Evolutionary conservation across 2,329 filamentous ascomycete species (phyloP), one percentile per base, ranked within the genome.

Genomic region (Ophiocordyceps camponoti-floridani): DNA sequence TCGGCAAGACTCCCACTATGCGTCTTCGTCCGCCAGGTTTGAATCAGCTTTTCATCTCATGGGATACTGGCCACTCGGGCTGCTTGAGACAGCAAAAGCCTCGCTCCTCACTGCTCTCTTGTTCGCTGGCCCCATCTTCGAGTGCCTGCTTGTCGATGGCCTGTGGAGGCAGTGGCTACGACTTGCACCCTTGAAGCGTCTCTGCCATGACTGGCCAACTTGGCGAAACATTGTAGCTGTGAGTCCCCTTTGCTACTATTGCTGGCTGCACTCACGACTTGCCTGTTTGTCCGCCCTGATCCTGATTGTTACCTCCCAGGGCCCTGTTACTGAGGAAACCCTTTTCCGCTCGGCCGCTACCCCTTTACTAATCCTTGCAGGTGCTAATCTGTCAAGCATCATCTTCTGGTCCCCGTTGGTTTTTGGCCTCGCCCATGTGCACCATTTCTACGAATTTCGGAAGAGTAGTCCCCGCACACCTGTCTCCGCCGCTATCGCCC

Each of bases 401-500:
- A 75, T 94, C 55, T 86, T 94, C 63, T 65, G 85, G 11, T 84
- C 85, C 1, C 89, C 89, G 7, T 66, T 95, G 11, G 81, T 94
- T 59, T 96, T 96, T 58, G 89, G 89, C 44, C 77, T 94, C 41
- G 88, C 91, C 8, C 91, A 98, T 63, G 63, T 94, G 42, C 89
- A 98, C 63, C 91, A 98, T 64, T 86, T 94, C 60, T 94, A 94
- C 66, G 91, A 96, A 64, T 94, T 94, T 62, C 75, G 82, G 46
- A 69, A 94, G 46, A 84, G 82, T 1, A 77, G 93, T 53, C 84
- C 85, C 9, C 69, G 76, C 49, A 77, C 81, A 2, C 74, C 84
- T 1, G 56, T 79, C 12, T 51, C 70, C 1, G 69, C 75, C 2
- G 77, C 82, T 7, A 55, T 91, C 6, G 57, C 83, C 27, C 78